Evolutionary conservation across 257 asterid species (phyloP).

Genomic region (Handroanthus guayacan): DNA sequence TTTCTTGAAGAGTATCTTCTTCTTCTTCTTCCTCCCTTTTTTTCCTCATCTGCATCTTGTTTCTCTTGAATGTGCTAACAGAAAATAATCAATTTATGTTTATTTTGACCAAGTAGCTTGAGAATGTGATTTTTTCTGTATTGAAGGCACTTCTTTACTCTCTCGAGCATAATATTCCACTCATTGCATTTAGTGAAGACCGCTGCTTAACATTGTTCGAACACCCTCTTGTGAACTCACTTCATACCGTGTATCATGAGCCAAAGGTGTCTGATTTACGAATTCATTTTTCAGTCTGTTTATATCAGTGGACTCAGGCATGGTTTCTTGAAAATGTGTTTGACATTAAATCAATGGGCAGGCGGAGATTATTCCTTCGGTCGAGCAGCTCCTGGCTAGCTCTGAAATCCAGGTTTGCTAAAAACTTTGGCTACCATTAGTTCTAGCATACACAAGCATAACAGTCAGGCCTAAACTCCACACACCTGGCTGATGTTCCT

Average conservation of each 20-base stretch:
- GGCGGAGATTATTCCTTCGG: slow-evolving; percentile 93
- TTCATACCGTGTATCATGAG: slow-evolving; percentile 90
- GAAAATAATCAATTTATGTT: not conserved
- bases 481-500: slow-evolving; percentile 15
- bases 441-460: not conserved
- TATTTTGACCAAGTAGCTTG: slow-evolving; percentile 11
- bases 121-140: slow-evolving; percentile 14
- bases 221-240: slow-evolving; percentile 87
- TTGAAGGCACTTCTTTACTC: slow-evolving; percentile 87
- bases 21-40: not conserved
- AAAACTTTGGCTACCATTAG: not conserved
- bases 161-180: slow-evolving; percentile 75
- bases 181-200: slow-evolving; percentile 83
- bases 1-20: not conserved
- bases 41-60: slow-evolving; percentile 9
- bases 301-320: slow-evolving; percentile 24
- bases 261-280: slow-evolving; percentile 72
- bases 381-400: slow-evolving; percentile 74
- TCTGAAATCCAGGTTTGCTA: slow-evolving; percentile 79
- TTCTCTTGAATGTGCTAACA: slow-evolving; percentile 2
- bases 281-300: slow-evolving; percentile 16
- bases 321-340: slow-evolving; percentile 32
- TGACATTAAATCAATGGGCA: slow-evolving; percentile 47
- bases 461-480: not conserved
- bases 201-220: slow-evolving; percentile 87